Base-by-base conservation (phyloP, 345 rosid genomes). In the Camelina neglecta region DNA sequence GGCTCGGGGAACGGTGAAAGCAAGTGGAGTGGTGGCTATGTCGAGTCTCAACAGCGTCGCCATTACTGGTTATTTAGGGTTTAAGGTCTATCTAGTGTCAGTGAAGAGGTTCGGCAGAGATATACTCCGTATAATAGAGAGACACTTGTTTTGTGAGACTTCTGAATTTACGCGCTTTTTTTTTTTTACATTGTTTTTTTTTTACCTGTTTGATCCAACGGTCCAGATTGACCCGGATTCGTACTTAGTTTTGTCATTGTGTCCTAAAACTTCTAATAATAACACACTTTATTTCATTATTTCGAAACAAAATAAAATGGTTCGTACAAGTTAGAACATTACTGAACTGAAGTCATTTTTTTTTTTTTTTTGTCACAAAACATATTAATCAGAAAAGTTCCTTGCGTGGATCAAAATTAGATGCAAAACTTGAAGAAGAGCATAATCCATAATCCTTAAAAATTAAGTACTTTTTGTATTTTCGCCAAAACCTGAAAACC, bases 21-120 rank as follows among this genome's bases (percentile, higher is more conserved):
- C 76, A 66, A 88, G 33, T 59, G 83, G 81, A n/a, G 84, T 61
- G 3, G 91, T 75, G 73, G 91, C 88, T 48, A 82, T 5, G 77
- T 85, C 92, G 49, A 80, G 60, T 41, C 39, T 50, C 3, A 92
- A 81, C 5, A 82, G 73, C 2, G 92, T 84, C 49, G 87, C 86
- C 96, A 90, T 90, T 62, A 7, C 38, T 35, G 38, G 16, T 55
- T 57, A 12, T 47, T 29, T 63, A 70, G 80, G 60, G 74, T 69
- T 77, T 42, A 71, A 51, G 75, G 65, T 61, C 29, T 9, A 0
- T 15, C 4, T 7, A 44, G 5, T 36, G 16, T 3, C 18, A 45
- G 48, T 51, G 60, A 13, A 59, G 13, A 45, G 54, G n/a, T 48
- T 51, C 41, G 39, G 11, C 47, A 26, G 4, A 50, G 54, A 49